A percentile compares a stretch with the other conserved stretches of the same genome.
Evolutionary conservation across 106 monocot genomes (phyloP).

Genomic region (Posidonia australis): DNA sequence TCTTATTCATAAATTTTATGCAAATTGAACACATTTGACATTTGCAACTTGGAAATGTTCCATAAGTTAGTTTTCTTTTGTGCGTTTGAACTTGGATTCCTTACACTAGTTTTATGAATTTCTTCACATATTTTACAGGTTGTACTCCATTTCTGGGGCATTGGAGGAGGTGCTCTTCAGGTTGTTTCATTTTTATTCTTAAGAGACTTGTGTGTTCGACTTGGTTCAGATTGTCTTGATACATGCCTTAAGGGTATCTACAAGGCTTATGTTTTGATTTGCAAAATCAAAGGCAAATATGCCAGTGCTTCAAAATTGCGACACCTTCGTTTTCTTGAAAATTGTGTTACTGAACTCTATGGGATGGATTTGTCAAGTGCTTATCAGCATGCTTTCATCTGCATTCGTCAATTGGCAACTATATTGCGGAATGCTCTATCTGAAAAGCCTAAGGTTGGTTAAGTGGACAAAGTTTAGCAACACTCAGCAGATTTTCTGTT

Average conservation of each 20-base stretch:
- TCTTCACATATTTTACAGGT: slow-evolving; percentile 32
- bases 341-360: slow-evolving; percentile 81
- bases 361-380: slow-evolving; percentile 64
- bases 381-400: slow-evolving; percentile 86
- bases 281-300: slow-evolving; percentile 66
- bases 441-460: slow-evolving; percentile 55
- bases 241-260: slow-evolving; percentile 81
- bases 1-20: background rate
- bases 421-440: slow-evolving; percentile 59
- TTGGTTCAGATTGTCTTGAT: slow-evolving; percentile 89
- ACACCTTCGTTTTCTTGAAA: slow-evolving; percentile 85
- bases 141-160: slow-evolving; percentile 75
- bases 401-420: slow-evolving; percentile 79
- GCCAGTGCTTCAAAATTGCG: slow-evolving; percentile 61
- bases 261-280: slow-evolving; percentile 82
- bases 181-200: slow-evolving; percentile 86
- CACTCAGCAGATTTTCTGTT: background rate
- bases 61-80: too few relatives aligned
- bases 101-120: background rate
- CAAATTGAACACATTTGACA: background rate
- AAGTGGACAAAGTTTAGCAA: background rate
- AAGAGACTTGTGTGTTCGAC: slow-evolving; percentile 72
- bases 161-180: slow-evolving; percentile 70
- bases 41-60: background rate
- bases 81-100: background rate